A percentile compares a stretch with the other conserved stretches of the same genome.
Conservation (phyloP, 2,329 filamentous ascomycete species). For the Aureobasidium pullulans region DNA sequence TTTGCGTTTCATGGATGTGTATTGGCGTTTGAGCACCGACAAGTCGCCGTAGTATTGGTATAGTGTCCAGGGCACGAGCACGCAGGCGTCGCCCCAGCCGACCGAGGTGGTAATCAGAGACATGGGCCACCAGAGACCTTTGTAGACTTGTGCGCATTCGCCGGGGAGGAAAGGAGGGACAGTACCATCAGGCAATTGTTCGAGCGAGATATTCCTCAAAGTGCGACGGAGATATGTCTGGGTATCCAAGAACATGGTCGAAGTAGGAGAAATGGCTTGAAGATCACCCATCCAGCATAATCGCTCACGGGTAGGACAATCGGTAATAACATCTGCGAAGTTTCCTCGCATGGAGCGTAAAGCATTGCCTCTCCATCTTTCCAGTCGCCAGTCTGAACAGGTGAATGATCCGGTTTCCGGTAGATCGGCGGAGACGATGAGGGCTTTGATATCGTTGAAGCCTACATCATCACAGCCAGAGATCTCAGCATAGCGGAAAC, state of each 20-base stretch:
- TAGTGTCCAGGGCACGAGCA: constrained; percentile 4
- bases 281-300: constrained; percentile 11
- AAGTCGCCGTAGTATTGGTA: constrained; percentile 10
- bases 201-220: not conserved
- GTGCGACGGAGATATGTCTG: constrained; percentile 1
- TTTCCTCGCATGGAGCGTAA: constrained; percentile 4
- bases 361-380: constrained; percentile 6
- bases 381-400: constrained; percentile 9
- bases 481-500: constrained; percentile 4
- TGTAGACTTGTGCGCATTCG: constrained; percentile 10
- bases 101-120: not conserved
- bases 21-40: not conserved
- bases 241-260: constrained; percentile 7
- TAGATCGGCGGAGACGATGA: not conserved
- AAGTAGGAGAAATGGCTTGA: constrained; percentile 3
- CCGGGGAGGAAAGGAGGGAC: constrained; percentile 5
- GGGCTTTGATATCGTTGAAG: constrained; percentile 5
- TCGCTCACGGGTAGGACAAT: constrained; percentile 5
- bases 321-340: constrained; percentile 4
- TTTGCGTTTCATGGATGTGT: constrained; percentile 5
- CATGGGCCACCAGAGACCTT: constrained; percentile 1
- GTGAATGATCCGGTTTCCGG: not conserved
- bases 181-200: constrained; percentile 2
- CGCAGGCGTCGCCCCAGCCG: constrained; percentile 10
- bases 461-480: not conserved